These are phyloP conservation scores for Dissophora globulifera DNA, from an alignment of 192 early-diverging fungal genomes.

Conservation along the genomic window DNA sequence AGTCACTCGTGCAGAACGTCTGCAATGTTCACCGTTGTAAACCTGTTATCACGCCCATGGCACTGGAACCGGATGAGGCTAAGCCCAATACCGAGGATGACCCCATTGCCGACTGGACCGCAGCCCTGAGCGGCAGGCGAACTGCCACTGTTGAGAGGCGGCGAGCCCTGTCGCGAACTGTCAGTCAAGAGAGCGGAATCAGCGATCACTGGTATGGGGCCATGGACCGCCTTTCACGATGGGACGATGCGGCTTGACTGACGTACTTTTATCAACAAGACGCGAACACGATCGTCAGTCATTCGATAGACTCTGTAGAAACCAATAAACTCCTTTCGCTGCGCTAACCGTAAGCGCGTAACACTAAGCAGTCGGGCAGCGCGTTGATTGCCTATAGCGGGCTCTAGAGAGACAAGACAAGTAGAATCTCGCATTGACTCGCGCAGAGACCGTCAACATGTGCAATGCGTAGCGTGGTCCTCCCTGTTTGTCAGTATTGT, in stretches of 20 bases:
- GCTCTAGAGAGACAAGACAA: no score
- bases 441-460: no score
- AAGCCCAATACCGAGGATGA: neutral
- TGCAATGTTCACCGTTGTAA: neutral
- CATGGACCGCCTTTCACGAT: slow-evolving; percentile 18
- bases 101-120: neutral
- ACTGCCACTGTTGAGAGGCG: slow-evolving; percentile 21
- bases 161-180: slow-evolving; percentile 7
- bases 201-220: slow-evolving; percentile 15
- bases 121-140: slow-evolving; percentile 14
- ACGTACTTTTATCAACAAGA: neutral
- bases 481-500: no score
- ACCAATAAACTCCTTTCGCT: no score
- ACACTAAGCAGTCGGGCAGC: no score
- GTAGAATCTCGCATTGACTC: no score
- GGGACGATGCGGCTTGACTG: slow-evolving; percentile 23
- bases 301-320: no score
- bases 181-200: slow-evolving; percentile 2
- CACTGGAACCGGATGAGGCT: neutral
- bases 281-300: neutral
- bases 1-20: neutral
- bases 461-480: no score
- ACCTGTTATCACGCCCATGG: neutral
- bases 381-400: no score
- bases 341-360: no score